Percentiles rank a stretch among this genome's conserved stretches.
Evolutionary conservation across 495 filamentous ascomycete genomes (phyloP).

Genomic region (Hyphodiscus hymeniophilus): DNA sequence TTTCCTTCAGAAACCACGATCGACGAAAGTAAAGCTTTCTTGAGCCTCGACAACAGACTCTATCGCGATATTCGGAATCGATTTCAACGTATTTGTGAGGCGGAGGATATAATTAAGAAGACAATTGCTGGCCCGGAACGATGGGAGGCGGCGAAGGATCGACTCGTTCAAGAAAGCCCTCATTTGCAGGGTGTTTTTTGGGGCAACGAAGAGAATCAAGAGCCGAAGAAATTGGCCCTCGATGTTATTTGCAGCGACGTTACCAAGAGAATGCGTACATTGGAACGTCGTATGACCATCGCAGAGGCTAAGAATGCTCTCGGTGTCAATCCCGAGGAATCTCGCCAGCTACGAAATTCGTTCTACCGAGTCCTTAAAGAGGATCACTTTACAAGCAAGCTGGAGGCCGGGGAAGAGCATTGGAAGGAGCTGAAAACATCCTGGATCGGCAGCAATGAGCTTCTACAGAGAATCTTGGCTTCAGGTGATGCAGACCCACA

Average conservation of each 20-base stretch:
- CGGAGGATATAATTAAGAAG: constrained; percentile 62
- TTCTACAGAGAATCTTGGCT: constrained; percentile 50
- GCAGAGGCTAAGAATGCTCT: constrained; percentile 66
- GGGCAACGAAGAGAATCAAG: constrained; percentile 40
- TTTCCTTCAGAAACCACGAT: constrained; percentile 78
- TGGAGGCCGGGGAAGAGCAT: constrained; percentile 61
- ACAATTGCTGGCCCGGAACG: constrained; percentile 59
- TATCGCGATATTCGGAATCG: constrained; percentile 57
- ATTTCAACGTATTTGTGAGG: constrained; percentile 63
- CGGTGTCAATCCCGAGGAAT: constrained; percentile 63
- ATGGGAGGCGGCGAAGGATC: constrained; percentile 66
- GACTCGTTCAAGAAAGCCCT: constrained; percentile 53
- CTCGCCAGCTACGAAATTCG: constrained; percentile 52
- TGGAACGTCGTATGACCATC: constrained; percentile 55
- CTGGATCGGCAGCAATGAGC: constrained; percentile 54
- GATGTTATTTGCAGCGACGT: constrained; percentile 78
- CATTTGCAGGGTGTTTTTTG: constrained; percentile 61
- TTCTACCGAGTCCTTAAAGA: constrained; percentile 60
- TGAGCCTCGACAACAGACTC: constrained; percentile 51
- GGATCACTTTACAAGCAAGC: constrained; percentile 66
- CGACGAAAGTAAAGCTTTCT: constrained; percentile 64
- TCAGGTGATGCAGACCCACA: constrained; percentile 46
- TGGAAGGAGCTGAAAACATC: constrained; percentile 61
- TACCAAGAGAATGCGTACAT: constrained; percentile 65
- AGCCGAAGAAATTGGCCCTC: constrained; percentile 51